Evolutionary conservation across 2,329 filamentous ascomycete species (phyloP), one percentile per base, ranked within the genome.

Genomic region (Monilinia aucupariae): DNA sequence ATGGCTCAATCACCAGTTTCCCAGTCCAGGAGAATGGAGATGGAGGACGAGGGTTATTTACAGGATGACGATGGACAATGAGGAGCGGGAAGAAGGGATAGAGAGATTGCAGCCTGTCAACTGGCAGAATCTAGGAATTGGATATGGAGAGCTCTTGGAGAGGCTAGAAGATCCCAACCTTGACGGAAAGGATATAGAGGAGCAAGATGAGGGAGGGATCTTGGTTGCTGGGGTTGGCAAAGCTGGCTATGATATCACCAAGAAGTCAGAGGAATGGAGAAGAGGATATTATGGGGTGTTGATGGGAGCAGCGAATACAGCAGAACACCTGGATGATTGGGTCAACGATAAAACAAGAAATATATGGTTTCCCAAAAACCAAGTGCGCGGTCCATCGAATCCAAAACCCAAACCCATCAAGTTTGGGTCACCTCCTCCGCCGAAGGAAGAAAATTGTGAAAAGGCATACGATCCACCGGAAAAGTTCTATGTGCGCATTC

Each of bases 231-330:
- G 81, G 0, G 70, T 85, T 34, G 83, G 82, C 0, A 79, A 76
- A 62, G 78, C 80, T 3, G 73, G 72, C 4, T 73, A 64, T 55
- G 71, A 75, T 67, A 70, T 73, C n/a, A 65, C 68, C 2, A 67
- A 64, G 9, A 96, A 92, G 78, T 88, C 86, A 66, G 91, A 96
- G 75, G 81, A 88, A 56, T 97, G 92, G 93, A 81, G 88, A 70
- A 81, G 90, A 62, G 92, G 91, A 0, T 97, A 97, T 76, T 92
- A 88, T 71, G 86, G 96, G 71, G 82, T 87, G 3, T 77, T 97
- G 53, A 90, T 97, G 85, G 82, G 88, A 13, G 85, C 85, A 64
- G 92, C 88, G 0, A 84, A 85, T 68, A 85, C 87, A 0, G 86
- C 91, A 5, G 92, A 97, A 76, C 85, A 92, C 68, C 78, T 96